These are phyloP conservation scores for Phytophthora meadii DNA, from an alignment of 352 stramenopile species.

Conservation along the genomic window DNA sequence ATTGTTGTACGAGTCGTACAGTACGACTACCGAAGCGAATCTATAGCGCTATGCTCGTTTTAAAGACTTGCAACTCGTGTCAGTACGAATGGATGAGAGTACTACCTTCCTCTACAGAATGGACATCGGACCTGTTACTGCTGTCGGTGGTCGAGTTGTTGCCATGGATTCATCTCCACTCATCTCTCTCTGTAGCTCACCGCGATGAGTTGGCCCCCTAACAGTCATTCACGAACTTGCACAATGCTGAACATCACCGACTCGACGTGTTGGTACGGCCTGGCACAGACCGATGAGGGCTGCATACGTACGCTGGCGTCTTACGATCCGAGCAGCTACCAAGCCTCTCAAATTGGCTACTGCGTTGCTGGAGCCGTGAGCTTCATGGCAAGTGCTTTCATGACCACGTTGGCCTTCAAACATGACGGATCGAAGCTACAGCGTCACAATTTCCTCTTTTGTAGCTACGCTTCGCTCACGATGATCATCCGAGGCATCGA, in stretches of 20 bases:
- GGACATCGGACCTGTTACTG: slow-evolving; percentile 16
- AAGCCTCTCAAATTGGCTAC: slow-evolving; percentile 19
- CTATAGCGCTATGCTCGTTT: slow-evolving; percentile 3
- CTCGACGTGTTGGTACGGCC: slow-evolving; percentile 30
- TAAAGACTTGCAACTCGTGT: too few species aligned
- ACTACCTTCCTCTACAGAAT: slow-evolving; percentile 20
- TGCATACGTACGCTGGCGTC: slow-evolving; percentile 32
- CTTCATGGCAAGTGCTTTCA: slow-evolving; percentile 15
- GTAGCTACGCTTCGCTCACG: slow-evolving; percentile 26
- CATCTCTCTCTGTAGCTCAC: background rate
- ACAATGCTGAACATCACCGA: slow-evolving; percentile 41
- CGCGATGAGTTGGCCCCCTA: background rate
- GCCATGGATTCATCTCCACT: slow-evolving; percentile 1
- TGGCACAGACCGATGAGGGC: slow-evolving; percentile 20
- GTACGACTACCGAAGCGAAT: slow-evolving; percentile 7
- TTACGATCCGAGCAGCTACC: slow-evolving; percentile 27
- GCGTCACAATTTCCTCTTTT: slow-evolving; percentile 34
- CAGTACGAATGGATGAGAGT: slow-evolving; percentile 11
- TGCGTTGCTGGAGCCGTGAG: slow-evolving; percentile 9
- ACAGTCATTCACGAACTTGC: slow-evolving; percentile 16
- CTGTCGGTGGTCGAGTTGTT: slow-evolving; percentile 9
- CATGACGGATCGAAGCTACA: slow-evolving; percentile 36
- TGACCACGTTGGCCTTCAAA: slow-evolving; percentile 26
- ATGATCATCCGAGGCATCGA: slow-evolving; percentile 30
- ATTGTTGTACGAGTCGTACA: too few species aligned